phyloP scores from a whole-genome alignment of 176 grass and related monocot genomes.

The Musa troglodytarum region DNA sequence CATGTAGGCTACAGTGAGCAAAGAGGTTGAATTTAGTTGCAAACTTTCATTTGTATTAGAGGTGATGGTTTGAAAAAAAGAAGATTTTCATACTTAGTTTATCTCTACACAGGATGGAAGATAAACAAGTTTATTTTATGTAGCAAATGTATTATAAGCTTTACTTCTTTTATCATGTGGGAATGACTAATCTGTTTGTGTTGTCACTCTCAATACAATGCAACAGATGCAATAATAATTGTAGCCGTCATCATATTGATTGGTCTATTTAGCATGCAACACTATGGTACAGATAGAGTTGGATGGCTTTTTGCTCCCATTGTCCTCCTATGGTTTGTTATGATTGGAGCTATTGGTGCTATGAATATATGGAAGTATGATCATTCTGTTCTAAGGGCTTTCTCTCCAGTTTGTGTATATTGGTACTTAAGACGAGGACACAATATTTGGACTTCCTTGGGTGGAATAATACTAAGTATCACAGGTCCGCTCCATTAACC shows the following conservation, averaged over 20 bases:
- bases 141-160: background rate
- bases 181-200: background rate
- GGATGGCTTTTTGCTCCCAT: slow-evolving; percentile 95
- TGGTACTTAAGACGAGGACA: slow-evolving; percentile 41
- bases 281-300: slow-evolving; percentile 95
- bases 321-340: slow-evolving; percentile 85
- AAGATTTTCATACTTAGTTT: background rate
- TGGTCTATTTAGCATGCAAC: slow-evolving; percentile 96
- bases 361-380: slow-evolving; percentile 73
- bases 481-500: slow-evolving; percentile 39
- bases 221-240: slow-evolving; percentile 77
- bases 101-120: background rate
- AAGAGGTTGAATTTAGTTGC: background rate
- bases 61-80: too few relatives aligned
- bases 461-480: slow-evolving; percentile 91
- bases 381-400: slow-evolving; percentile 72
- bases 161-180: background rate
- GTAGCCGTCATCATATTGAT: slow-evolving; percentile 88
- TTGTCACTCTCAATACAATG: background rate
- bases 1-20: background rate
- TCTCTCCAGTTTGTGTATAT: slow-evolving; percentile 67
- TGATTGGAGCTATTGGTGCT: slow-evolving; percentile 73
- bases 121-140: background rate
- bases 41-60: background rate
- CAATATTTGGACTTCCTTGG: slow-evolving; percentile 63